Evolutionary conservation across 2,329 filamentous ascomycete genomes (phyloP), one percentile per base, ranked within the genome.

Genomic region (Metarhizium brunneum): DNA sequence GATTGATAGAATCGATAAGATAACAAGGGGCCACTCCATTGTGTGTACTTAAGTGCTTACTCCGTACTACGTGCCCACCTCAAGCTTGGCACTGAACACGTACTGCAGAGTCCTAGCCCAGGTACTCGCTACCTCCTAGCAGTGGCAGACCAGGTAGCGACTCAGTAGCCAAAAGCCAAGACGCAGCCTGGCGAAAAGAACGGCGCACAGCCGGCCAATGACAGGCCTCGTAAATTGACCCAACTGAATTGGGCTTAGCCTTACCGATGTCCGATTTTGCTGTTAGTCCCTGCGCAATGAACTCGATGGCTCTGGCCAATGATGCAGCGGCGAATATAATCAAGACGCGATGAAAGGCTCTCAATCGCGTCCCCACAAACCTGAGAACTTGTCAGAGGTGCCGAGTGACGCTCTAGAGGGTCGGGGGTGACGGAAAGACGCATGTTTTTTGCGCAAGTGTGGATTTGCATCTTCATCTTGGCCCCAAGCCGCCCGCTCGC

Each of bases 241-340:
- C 25, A 30, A 13, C 52, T 43, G 40, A 54, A 63, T 53, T 47
- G 16, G 59, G 61, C 40, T 54, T 63, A 61, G 62, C 45, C 55
- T 56, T 58, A 50, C 61, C 57, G 61, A 57, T 54, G 56, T n/a
- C 60, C 60, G 60, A 60, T 40, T 56, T 45, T 47, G 45, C 52
- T 55, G 56, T n/a, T 47, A 49, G 32, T 48, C 58, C 59, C 59
- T 57, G 58, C 52, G 11, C 50, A 48, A 52, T 36, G 47, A 14
- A 29, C 49, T 42, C 54, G 6, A 14, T 2, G 11, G 11, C 18
- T 16, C 4, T 43, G 25, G 25, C 57, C 54, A 64, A 63, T 64
- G 53, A 55, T n/a, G 51, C 32, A 32, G 47, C 25, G 53, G 54
- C 43, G 8, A 55, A 58, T 61, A 57, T 59, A 60, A 61, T 60